Evolutionary conservation across 148 eudicot species (phyloP).

Genomic region (Talinum fruticosum): DNA sequence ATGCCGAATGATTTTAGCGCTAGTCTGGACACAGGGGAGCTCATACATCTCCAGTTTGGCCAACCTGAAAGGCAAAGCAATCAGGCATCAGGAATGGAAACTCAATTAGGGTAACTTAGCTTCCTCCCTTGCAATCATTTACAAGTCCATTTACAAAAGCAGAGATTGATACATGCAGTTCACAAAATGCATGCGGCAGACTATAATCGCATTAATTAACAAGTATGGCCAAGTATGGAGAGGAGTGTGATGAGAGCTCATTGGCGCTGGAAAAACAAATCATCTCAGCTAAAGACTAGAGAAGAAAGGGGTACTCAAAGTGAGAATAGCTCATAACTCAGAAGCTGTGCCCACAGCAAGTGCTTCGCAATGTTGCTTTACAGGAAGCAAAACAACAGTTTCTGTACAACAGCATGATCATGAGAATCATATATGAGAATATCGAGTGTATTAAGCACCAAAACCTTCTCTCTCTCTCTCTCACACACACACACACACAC

Average conservation of each 20-base stretch:
- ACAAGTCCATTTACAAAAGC: neutral
- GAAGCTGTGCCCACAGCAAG: neutral
- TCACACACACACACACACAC: neutral
- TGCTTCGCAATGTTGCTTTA: neutral
- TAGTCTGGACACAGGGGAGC: conserved; percentile 29
- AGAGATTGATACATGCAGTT: conserved; percentile 8
- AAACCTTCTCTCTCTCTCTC: neutral
- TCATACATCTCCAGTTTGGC: conserved; percentile 41
- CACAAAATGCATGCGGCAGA: conserved; percentile 11
- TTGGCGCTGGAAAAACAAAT: neutral
- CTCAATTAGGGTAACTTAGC: conserved; percentile 28
- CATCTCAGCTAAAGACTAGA: neutral
- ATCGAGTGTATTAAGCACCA: neutral
- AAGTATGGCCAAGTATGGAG: neutral
- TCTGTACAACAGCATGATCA: conserved; percentile 1
- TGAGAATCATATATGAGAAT: neutral
- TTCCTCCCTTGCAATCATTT: neutral
- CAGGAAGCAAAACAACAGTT: neutral
- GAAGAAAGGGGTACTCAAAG: neutral
- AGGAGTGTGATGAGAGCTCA: conserved; percentile 10
- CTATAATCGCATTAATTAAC: conserved; percentile 19
- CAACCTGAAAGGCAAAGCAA: conserved; percentile 32
- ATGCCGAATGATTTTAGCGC: conserved; percentile 33
- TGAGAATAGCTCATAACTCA: neutral
- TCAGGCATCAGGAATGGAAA: conserved; percentile 25